phyloP scores from a whole-genome alignment of 768 basidiomycete species.

The Termitomyces sp. region DNA sequence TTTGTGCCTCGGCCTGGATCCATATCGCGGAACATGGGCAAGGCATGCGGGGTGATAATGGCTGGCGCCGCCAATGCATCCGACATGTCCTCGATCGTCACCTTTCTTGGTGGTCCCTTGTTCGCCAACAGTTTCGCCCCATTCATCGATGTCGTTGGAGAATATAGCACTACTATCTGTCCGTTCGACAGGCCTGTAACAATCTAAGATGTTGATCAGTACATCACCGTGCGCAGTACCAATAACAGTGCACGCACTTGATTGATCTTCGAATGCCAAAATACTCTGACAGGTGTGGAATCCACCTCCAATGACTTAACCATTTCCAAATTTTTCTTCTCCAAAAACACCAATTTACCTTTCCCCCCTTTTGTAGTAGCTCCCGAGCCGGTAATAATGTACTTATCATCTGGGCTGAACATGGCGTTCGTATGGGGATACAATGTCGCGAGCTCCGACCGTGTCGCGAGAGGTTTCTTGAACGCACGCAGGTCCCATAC shows the following conservation, averaged over 20 bases:
- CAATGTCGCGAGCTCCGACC: constrained; percentile 62
- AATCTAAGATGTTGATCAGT: constrained; percentile 51
- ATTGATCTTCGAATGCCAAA: constrained; percentile 98
- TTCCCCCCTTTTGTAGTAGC: constrained; percentile 62
- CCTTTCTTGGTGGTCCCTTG: constrained; percentile 82
- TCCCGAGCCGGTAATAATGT: constrained; percentile 81
- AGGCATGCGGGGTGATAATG: constrained; percentile 88
- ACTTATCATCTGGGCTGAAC: constrained; percentile 93
- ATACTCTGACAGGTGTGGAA: constrained; percentile 82
- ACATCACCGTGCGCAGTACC: constrained; percentile 5
- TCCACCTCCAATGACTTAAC: constrained; percentile 68
- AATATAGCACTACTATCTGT: constrained; percentile 87
- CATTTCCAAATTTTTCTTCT: constrained; percentile 66
- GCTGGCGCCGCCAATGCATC: constrained; percentile 82
- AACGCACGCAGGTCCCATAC: constrained; percentile 95
- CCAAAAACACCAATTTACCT: constrained; percentile 74
- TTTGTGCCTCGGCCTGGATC: constrained; percentile 73
- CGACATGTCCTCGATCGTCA: constrained; percentile 85
- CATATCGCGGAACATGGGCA: constrained; percentile 91
- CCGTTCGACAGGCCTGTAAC: constrained; percentile 87
- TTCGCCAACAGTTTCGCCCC: constrained; percentile 88
- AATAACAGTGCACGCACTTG: constrained; percentile 55
- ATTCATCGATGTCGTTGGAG: constrained; percentile 84
- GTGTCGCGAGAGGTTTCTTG: constrained; percentile 82
- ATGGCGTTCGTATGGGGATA: constrained; percentile 93